Base-by-base conservation (phyloP, 495 filamentous ascomycete genomes). In the Aspergillus wentii region DNA sequence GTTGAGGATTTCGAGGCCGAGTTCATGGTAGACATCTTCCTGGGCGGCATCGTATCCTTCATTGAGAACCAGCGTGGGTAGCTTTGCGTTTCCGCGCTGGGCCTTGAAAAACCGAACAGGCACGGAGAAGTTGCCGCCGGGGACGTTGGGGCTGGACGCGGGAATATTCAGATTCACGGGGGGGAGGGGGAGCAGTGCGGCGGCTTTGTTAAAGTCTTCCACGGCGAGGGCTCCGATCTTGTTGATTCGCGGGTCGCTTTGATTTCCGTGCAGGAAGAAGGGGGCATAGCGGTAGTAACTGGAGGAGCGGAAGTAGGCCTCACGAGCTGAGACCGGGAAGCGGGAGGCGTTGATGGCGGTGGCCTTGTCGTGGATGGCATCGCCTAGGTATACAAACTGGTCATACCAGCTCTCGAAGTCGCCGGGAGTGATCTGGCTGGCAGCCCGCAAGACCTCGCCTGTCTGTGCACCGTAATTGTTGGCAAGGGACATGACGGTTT, bases 251-350 rank as follows among this genome's bases (percentile, higher is more conserved):
- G 44, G 40, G 21, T 52, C 35, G 22, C 25, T 46, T 40, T 23
- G 34, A 23, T 72, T 68, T 11, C 59, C 62, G 38, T 70, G 68
- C 17, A 68, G 48, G 44, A 41, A 72, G 53, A 68, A 69, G 38
- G 69, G 64, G 5, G 69, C 68, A 0, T 29, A 11, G 22, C 67
- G 68, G 48, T 55, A 70, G 41, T 76, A 76, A 17, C 35, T 64
- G 4, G 68, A 46, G 5, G 59, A 57, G 8, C 43, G 41, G 49
- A 70, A 69, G 26, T 42, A 49, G 6, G 52, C 41, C 22, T 62
- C 51, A 7, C 67, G 49, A 1, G 52, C 57, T 9, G 59, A 59
- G 21, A 66, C 48, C 5, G 56, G 53, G 38, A n/a, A n/a, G n/a
- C n/a, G n/a, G n/a, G n/a, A n/a, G n/a, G n/a, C n/a, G n/a, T n/a